A percentile compares a stretch with the other conserved stretches of the same genome.
Conservation (phyloP, 192 early-diverging fungal genomes). For the Pilobolus umbonatus region DNA sequence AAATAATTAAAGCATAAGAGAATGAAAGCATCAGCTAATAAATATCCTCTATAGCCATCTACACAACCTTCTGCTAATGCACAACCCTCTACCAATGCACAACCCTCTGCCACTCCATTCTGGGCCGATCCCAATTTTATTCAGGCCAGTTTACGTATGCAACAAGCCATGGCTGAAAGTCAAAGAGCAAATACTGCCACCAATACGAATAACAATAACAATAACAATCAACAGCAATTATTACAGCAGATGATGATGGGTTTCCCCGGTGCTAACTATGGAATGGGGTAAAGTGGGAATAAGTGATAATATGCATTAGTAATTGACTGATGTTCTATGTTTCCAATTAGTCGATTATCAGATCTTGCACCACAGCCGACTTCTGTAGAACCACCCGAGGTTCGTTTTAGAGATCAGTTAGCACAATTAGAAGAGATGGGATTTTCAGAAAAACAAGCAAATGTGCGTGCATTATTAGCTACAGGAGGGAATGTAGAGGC, state of each 20-base stretch:
- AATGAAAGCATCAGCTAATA: too few relatives aligned
- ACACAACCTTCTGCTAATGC: background rate
- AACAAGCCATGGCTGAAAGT: slow-evolving; percentile 21
- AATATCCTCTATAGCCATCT: too few relatives aligned
- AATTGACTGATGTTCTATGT: background rate
- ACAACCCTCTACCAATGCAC: background rate
- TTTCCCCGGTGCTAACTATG: slow-evolving; percentile 1
- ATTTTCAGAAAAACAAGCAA: slow-evolving; percentile 77
- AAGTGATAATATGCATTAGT: background rate
- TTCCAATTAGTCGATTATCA: background rate
- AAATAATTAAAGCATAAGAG: too few relatives aligned
- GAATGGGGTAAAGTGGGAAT: slow-evolving; percentile 3
- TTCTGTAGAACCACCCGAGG: slow-evolving; percentile 47
- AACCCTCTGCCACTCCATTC: slow-evolving; percentile 10
- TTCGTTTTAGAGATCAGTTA: slow-evolving; percentile 61
- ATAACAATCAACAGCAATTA: slow-evolving; percentile 3
- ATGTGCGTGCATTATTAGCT: slow-evolving; percentile 80
- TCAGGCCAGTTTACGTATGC: slow-evolving; percentile 23
- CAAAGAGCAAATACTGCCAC: background rate
- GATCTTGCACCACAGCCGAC: background rate
- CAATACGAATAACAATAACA: background rate
- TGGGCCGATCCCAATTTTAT: slow-evolving; percentile 35
- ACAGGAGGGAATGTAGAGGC: slow-evolving; percentile 82
- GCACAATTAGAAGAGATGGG: slow-evolving; percentile 91
- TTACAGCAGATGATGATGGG: slow-evolving; percentile 11